Evolutionary conservation across 2,329 filamentous ascomycete genomes (phyloP), one percentile per base, ranked within the genome.

Genomic region (Uncinocarpus reesii): DNA sequence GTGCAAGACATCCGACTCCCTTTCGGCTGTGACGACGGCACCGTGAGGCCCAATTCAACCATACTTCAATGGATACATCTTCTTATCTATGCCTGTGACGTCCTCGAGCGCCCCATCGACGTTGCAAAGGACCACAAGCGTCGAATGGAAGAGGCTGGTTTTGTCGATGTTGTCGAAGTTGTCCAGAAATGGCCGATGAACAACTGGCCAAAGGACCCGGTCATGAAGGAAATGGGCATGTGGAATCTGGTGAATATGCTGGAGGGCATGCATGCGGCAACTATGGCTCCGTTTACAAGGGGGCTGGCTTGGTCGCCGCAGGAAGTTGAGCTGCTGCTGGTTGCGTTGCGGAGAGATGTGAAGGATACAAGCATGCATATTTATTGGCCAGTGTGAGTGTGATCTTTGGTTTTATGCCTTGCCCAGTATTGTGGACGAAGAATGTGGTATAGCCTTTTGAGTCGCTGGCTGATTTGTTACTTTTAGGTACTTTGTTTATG

Each of bases 181-280:
- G 7, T 40, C 15, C 64, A 61, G 53, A 64, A 69, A 58, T 69
- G 67, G 63, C 68, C 70, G 7, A 58, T 64, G 28, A 67, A 65
- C 36, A 52, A 61, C 1, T 75, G 72, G 72, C 64, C 71, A 7
- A 69, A 69, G 43, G 71, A 74, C 44, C 62, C 65, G 1, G 67
- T 68, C 46, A 67, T 72, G 65, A 75, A 74, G 55, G 68, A 72
- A 52, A 65, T 75, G 20, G 72, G 72, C 13, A 60, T 66, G 23
- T 72, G 65, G 60, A 71, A 68, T 46, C 58, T 67, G 49, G 59
- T 66, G 45, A 68, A 71, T 44, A 64, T 65, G 35, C 56, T 66
- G 2, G 64, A 71, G 13, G 66, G 65, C 0, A 53, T 71, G 8
- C 66, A 71, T 53, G 67, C 63, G 1, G 69, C 68, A 49, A 67